A percentile compares a stretch with the other conserved stretches of the same genome.
These are phyloP conservation scores for Fusarium citri DNA, from an alignment of 2,329 filamentous ascomycete species.

Conservation along the genomic window DNA sequence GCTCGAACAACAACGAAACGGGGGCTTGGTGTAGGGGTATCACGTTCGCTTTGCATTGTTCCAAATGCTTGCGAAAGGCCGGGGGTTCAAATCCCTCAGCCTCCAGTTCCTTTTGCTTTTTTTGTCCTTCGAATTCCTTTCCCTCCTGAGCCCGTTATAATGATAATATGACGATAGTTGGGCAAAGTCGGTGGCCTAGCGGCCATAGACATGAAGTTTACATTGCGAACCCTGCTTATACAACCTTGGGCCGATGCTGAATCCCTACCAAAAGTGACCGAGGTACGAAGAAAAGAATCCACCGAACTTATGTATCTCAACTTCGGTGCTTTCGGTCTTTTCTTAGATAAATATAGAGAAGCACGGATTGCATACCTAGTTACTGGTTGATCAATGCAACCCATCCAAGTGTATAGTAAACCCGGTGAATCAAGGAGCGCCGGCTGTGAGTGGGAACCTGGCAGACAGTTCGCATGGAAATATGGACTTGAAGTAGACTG, in stretches of 20 bases:
- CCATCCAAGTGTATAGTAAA: neutral
- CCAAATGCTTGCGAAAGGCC: constrained; percentile 42
- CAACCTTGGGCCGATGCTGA: neutral
- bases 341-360: neutral
- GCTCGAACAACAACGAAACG: fast-evolving
- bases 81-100: constrained; percentile 49
- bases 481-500: neutral
- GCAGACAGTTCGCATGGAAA: neutral
- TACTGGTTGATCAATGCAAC: neutral
- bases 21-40: constrained; percentile 49
- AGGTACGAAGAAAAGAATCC: neutral
- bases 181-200: neutral
- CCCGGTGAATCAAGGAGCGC: neutral
- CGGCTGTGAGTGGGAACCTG: neutral
- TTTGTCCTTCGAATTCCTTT: neutral
- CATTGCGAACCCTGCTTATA: neutral
- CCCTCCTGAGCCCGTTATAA: neutral
- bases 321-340: neutral
- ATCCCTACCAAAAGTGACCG: neutral
- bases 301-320: neutral
- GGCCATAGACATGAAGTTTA: neutral
- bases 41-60: constrained; percentile 45
- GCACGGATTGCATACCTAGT: neutral
- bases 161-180: neutral
- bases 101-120: constrained; percentile 30